A percentile compares a stretch with the other conserved stretches of the same genome.
Conservation (phyloP, 805 yeast species). For the Candida vartiovaarae region DNA sequence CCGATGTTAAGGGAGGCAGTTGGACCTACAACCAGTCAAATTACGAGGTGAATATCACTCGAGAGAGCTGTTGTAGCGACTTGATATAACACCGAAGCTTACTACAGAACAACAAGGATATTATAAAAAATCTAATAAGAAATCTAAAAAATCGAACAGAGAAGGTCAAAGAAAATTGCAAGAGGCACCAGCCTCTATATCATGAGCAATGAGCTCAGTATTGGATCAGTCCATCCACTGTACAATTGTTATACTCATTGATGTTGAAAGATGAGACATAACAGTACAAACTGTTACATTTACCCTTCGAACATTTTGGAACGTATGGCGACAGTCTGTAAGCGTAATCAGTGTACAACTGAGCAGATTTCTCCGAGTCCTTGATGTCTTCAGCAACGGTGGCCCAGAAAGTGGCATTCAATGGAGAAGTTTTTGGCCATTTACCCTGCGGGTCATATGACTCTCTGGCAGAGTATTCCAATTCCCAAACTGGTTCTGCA, state of each 20-base stretch:
- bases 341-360: conserved; percentile 39
- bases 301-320: conserved; percentile 36
- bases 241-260: conserved; percentile 14
- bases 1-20: no score
- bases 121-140: no score
- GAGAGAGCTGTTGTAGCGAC: no score
- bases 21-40: no score
- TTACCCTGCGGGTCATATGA: conserved; percentile 39
- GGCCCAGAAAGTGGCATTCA: conserved; percentile 67
- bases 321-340: conserved; percentile 50
- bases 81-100: no score
- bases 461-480: conserved; percentile 59
- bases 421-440: conserved; percentile 56
- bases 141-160: no score
- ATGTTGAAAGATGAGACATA: conserved; percentile 17
- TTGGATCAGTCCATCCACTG: conserved; percentile 2
- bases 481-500: conserved; percentile 54
- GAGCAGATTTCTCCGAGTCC: conserved; percentile 37
- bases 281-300: conserved; percentile 16
- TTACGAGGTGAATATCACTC: no score
- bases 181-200: no score
- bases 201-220: conserved; percentile 1
- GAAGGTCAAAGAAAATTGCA: no score
- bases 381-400: conserved; percentile 29
- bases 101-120: no score